phyloP scores from a whole-genome alignment of 805 yeast species.

The Candida ipomoeae region DNA sequence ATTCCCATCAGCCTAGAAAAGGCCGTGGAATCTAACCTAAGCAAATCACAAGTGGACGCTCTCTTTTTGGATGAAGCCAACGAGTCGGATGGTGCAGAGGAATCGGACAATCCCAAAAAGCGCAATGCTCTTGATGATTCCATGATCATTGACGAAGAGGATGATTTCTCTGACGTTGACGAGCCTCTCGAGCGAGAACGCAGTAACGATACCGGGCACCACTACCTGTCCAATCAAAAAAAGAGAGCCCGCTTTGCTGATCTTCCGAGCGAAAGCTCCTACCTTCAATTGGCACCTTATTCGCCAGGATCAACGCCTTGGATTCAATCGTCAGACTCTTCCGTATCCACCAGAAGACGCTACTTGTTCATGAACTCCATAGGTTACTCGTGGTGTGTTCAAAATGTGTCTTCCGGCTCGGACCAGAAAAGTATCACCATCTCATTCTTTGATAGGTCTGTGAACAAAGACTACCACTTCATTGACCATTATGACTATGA shows the following conservation, averaged over 20 bases:
- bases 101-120: constrained; percentile 22
- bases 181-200: constrained; percentile 5
- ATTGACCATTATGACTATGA: constrained; percentile 70
- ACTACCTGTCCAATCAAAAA: constrained; percentile 3
- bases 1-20: constrained; percentile 6
- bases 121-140: constrained; percentile 31
- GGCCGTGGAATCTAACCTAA: neutral
- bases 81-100: constrained; percentile 13
- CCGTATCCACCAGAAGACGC: constrained; percentile 41
- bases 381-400: constrained; percentile 81
- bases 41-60: constrained; percentile 11
- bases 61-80: constrained; percentile 18
- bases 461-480: constrained; percentile 79
- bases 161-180: constrained; percentile 6
- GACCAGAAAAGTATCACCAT: constrained; percentile 70
- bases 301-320: constrained; percentile 91
- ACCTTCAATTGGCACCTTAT: constrained; percentile 49
- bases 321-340: constrained; percentile 36
- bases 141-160: constrained; percentile 24
- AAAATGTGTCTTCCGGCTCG: constrained; percentile 20
- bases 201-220: constrained; percentile 13
- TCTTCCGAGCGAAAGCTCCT: neutral
- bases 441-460: constrained; percentile 75
- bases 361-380: constrained; percentile 74
- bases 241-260: constrained; percentile 10